Base-by-base conservation (phyloP, 371 early-diverging fungal genomes). In the Mortierella sp. region DNA sequence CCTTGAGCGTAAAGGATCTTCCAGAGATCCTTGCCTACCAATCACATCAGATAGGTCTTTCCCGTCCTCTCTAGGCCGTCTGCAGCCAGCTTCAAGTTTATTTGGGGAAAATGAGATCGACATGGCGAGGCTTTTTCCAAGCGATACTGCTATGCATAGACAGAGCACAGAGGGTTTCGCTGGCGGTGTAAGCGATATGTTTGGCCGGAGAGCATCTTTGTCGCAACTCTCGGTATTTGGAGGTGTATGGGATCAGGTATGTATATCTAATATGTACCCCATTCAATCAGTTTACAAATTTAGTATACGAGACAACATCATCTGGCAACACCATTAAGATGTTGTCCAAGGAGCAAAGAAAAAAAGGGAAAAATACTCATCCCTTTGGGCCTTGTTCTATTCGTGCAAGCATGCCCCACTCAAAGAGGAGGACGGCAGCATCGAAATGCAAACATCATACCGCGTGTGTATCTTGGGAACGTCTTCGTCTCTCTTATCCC, bases 191-290 rank as follows among this genome's bases (percentile, higher is more conserved):
- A 45, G 14, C 10, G 77, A 76, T 10, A 55, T 20, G 28, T 55
- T 71, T 59, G 68, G 52, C 3, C 58, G 77, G 32, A 70, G 72
- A 35, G 72, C 72, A n/a, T 71, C 77, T 55, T 71, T 67, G 57
- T 67, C 77, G 6, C 72, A 76, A 20, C 63, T 67, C 30, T 66
- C 72, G 20, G 49, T 63, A 43, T 52, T 43, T 47, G 26, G 43
- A 6, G 58, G 58, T 20, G n/a, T 63, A 5, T 70, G 66, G 72
- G 67, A 58, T 32, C 70, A 76, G 77, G 77, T 76, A 71, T 30
- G 68, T 18, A 11, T n/a, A 55, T 28, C 6, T 11, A 26, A 26
- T 12, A 35, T 9, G 11, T 35, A 16, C 30, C 30, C 28, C 14
- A 28, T 57, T 57, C 30, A 30, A 28, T 55, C 9, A 4, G 22